Evolutionary conservation across 257 asterid genomes (phyloP), one percentile per base, ranked within the genome.

Genomic region (Agastache rugosa): DNA sequence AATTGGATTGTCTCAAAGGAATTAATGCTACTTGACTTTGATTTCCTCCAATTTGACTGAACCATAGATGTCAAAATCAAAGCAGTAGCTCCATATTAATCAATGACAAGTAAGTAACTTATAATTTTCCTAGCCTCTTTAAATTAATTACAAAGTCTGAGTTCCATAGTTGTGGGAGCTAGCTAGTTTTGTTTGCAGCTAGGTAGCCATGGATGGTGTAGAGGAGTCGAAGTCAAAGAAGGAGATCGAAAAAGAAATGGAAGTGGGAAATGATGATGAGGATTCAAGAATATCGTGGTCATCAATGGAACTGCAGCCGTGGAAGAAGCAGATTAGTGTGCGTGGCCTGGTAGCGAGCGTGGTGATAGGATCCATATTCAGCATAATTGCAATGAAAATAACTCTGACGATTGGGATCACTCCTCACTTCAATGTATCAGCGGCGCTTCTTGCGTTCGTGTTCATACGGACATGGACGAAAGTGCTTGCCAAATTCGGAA

Each of bases 341-440:
- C 78, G 97, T 8, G 96, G 90, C 34, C 17, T 88, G 0, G 39
- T 88, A 7, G 87, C 88, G 1, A 92, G 97, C 60, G 50, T 73
- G 16, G 10, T 87, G 22, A 86, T 92, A 6, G 97, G 97, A 17
- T 68, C 83, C 17, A 75, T 88, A 20, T 90, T 84, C 68, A 90
- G 96, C 69, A 63, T 92, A 10, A 88, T 92, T 29, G 85, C 84
- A 6, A 90, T 88, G 96, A 90, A 90, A 74, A 71, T 92, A 41
- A 83, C 76, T 69, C 93, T 92, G 3, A 90, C 97, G 3, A 87
- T 92, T 0, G 97, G 97, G 35, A 79, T 92, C 23, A 81, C 87
- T 53, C 96, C 97, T 0, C 86, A 92, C 79, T 90, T 92, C 63
- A 92, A 92, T 37, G 92, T 90, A 22, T 89, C 96, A 0, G 96